Conservation (phyloP, 1,139 yeast genomes). For the Pichia sp. region DNA sequence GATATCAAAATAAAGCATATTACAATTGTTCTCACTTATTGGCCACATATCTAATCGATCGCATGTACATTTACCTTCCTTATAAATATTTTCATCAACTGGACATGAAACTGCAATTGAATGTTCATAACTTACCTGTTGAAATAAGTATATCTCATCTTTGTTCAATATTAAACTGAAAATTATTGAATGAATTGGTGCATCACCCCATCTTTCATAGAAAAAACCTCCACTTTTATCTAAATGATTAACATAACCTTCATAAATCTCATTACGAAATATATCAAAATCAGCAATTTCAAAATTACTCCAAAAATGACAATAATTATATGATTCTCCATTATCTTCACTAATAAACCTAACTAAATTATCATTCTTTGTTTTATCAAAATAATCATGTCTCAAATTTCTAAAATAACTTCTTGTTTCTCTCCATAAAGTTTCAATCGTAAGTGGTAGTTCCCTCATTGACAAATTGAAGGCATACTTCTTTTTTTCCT, state of each 20-base stretch:
- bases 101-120: constrained; percentile 53
- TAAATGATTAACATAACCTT: constrained; percentile 41
- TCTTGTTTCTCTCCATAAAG: constrained; percentile 36
- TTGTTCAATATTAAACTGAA: constrained; percentile 42
- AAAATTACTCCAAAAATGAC: constrained; percentile 61
- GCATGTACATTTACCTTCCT: constrained; percentile 43
- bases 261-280: constrained; percentile 42
- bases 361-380: constrained; percentile 43
- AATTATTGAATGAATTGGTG: constrained; percentile 56
- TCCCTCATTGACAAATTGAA: constrained; percentile 50
- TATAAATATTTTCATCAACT: constrained; percentile 34
- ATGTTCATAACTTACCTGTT: constrained; percentile 52
- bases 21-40: constrained; percentile 28
- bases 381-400: constrained; percentile 8
- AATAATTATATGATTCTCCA: constrained; percentile 44
- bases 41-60: constrained; percentile 38
- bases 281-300: constrained; percentile 50
- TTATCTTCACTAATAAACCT: constrained; percentile 44
- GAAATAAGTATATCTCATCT: constrained; percentile 46
- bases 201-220: constrained; percentile 64
- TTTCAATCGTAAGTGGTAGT: constrained; percentile 41
- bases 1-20: constrained; percentile 19
- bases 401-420: constrained; percentile 40
- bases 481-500: constrained; percentile 44
- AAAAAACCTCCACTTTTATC: constrained; percentile 53